A percentile compares a stretch with the other conserved stretches of the same genome.
Evolutionary conservation across 441 rosid species (phyloP).

Genomic region (Lepidium campestre): DNA sequence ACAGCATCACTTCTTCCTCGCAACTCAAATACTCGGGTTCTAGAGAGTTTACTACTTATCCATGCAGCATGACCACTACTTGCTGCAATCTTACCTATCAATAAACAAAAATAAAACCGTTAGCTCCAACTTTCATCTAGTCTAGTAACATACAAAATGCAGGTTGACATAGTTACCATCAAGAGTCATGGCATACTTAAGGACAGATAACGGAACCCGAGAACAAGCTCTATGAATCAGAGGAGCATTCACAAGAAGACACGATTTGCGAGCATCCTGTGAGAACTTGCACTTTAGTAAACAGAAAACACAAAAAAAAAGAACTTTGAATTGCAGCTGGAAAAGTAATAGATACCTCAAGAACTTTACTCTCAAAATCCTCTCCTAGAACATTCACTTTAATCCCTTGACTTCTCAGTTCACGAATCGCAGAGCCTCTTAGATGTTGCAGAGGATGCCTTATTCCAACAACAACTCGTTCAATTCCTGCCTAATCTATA

Average conservation of each 20-base stretch:
- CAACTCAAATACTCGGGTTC: constrained; percentile 72
- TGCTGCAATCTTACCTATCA: constrained; percentile 80
- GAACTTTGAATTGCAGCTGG: not conserved
- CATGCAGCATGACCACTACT: constrained; percentile 90
- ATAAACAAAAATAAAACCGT: not conserved
- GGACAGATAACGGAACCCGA: constrained; percentile 75
- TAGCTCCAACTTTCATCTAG: not conserved
- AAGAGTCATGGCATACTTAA: constrained; percentile 95
- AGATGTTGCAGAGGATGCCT: constrained; percentile 85
- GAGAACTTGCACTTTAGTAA: not conserved
- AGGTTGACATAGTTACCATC: constrained; percentile 53
- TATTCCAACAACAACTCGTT: constrained; percentile 77
- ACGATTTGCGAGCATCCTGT: constrained; percentile 76
- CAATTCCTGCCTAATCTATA: constrained; percentile 80
- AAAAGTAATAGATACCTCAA: constrained; percentile 47
- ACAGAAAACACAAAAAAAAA: not conserved
- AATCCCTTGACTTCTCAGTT: constrained; percentile 63
- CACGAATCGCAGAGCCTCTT: constrained; percentile 69
- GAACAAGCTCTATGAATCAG: constrained; percentile 79
- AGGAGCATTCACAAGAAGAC: constrained; percentile 83
- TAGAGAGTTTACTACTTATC: constrained; percentile 83
- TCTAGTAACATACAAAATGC: not conserved
- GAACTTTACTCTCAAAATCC: constrained; percentile 61
- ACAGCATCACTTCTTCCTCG: constrained; percentile 87
- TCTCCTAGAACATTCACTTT: constrained; percentile 88